Evolutionary conservation across 75 land plant genomes (phyloP), one percentile per base, ranked within the genome.

Genomic region (Picea glauca): DNA sequence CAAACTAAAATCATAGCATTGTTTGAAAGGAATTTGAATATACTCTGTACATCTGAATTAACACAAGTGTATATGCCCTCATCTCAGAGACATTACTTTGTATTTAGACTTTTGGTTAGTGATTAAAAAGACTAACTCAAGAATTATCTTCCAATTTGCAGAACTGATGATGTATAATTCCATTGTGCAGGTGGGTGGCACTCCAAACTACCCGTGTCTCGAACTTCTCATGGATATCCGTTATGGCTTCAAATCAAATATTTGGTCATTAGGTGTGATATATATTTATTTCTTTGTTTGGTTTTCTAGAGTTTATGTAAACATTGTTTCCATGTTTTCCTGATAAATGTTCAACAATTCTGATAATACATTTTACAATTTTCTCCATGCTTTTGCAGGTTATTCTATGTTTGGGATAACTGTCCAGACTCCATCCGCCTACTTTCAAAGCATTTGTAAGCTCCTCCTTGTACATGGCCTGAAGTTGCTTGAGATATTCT

Each of bases 341-440:
- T 20, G 18, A 68, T 40, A 23, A 23, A 54, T 26, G 63, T 43
- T 70, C 7, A 58, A 31, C 18, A 40, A 62, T 77, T 26, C 43
- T 75, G 46, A 15, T 60, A 46, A 5, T 56, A 33, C 32, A 78
- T 60, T 26, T 30, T 32, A 62, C 58, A 78, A 38, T 30, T 66
- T 58, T 58, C 62, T n/a, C 5, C 4, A 11, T 38, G 62, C 30
- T 46, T 84, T n/a, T 75, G 58, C 93, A 98, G 99, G 99, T 2
- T 98, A 98, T 81, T 98, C 98, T 68, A 88, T 95, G 86, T 98
- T 93, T 88, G 99, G 95, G 83, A 98, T 98, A 94, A 89, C 98
- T 79, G 96, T 98, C 62, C 26, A 26, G 26, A 26, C 26, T 26
- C 26, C 93, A 98, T 85, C 89, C 93, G 15, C 98, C 96, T 82